Base-by-base conservation (phyloP, 495 filamentous ascomycete species). In the Platismatia glauca region DNA sequence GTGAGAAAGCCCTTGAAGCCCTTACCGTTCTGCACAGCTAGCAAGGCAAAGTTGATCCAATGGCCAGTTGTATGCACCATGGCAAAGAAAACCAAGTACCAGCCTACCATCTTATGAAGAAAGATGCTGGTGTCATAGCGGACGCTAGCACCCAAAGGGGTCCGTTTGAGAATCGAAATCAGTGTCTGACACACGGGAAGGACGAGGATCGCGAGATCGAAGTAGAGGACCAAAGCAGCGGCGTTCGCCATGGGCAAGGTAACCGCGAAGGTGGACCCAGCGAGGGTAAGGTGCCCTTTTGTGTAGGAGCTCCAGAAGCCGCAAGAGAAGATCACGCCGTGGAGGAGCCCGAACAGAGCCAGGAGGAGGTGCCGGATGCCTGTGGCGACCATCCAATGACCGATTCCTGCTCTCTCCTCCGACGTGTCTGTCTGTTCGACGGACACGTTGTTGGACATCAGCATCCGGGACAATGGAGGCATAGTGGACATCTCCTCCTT, bases 111-210 rank as follows among this genome's bases (percentile, higher is more conserved):
- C 73, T 88, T 89, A 73, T 91, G 88, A 76, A 91, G 89, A 41
- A 86, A 86, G 67, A 89, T 89, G 71, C 89, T 89, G 74, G 89
- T 89, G 72, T 89, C 85, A 75, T 90, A 88, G 66, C 87, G 87
- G 58, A 91, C 84, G 69, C 90, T 86, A 62, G 87, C 86, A 69
- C 89, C 88, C 39, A 90, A 78, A 48, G 88, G 85, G 18, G 86
- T 90, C 69, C 87, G 85, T 67, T 89, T 78, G 57, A 84, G 81
- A 63, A 90, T 78, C 61, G 86, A 90, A 68, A 90, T 89, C 57
- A 91, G 78, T 34, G 87, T 90, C 58, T 87, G 82, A 75, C 89
- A 92, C 60, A 90, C 86, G 34, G 89, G 87, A 66, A 91, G 82
- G n/a, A 91, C 75, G 67, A 91, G 79, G 67, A 90, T 69, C 22